Evolutionary conservation across 257 asterid genomes (phyloP), one percentile per base, ranked within the genome.

Genomic region (Jaltomata sinuosa): DNA sequence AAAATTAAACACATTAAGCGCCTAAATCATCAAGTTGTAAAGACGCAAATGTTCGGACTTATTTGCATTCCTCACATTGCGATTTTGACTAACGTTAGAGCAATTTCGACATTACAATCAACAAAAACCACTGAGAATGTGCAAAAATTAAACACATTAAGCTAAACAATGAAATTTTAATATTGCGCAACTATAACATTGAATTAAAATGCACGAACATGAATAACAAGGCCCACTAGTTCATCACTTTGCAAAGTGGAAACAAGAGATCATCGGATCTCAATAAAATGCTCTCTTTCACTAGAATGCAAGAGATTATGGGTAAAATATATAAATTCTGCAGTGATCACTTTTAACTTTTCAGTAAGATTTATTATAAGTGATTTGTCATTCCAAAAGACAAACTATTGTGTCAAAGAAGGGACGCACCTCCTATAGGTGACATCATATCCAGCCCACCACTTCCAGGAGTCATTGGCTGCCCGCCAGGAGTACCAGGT

Each of bases 401-500:
- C 61, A 47, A 74, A 76, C 25, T 25, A 49, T 29, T 31, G 82
- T 49, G 29, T 52, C 1, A 11, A 77, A 19, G 25, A 77, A 32
- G 18, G 45, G 19, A 50, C 69, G 6, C 81, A 95, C 98, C 99
- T 89, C 89, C 91, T 40, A 91, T 97, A 85, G 98, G 99, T 3
- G 98, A 97, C 98, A 97, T 95, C 94, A 95, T 89, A 88, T 93
- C 99, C 91, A 97, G 87, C 50, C 98, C 94, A 67, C 99, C 98
- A 88, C 98, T 87, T 61, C 98, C 98, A 69, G 99, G 97, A 55
- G 98, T 95, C 99, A 95, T 94, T 47, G 99, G 99, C 82, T 94
- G 99, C 72, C 98, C 99, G 76, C 98, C 98, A 40, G 99, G 99
- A 10, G 99, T 96, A 76, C 99, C 98, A 85, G 99, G 99, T 82